Evolutionary conservation across 2,329 filamentous ascomycete species (phyloP).

Genomic region (Apiospora marii): DNA sequence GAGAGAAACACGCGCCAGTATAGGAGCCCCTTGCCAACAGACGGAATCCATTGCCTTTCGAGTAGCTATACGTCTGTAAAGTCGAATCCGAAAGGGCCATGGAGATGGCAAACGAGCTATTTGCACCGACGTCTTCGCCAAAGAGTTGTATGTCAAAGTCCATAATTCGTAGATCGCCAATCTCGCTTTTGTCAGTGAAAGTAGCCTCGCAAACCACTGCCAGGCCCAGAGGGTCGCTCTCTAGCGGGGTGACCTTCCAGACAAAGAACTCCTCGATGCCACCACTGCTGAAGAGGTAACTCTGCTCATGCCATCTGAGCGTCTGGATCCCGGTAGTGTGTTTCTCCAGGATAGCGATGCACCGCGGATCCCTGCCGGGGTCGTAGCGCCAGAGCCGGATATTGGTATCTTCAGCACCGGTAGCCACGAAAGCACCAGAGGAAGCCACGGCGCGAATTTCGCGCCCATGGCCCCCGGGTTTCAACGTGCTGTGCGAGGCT

Average conservation of each 20-base stretch:
- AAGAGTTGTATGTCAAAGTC: conserved; percentile 69
- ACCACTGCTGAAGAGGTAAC: conserved; percentile 83
- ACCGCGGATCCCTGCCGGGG: conserved; percentile 45
- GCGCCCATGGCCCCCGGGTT: conserved; percentile 80
- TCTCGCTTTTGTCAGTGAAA: conserved; percentile 57
- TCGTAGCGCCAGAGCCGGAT: conserved; percentile 75
- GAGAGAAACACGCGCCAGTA: conserved; percentile 79
- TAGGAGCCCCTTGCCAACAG: conserved; percentile 65
- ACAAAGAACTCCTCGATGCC: conserved; percentile 90
- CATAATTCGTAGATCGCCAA: conserved; percentile 79
- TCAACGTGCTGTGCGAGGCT: conserved; percentile 58
- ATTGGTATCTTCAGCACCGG: conserved; percentile 74
- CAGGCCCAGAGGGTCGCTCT: conserved; percentile 57
- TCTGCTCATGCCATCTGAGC: conserved; percentile 75
- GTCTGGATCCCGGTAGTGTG: conserved; percentile 87
- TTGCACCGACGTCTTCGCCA: conserved; percentile 1
- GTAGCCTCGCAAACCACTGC: conserved; percentile 65
- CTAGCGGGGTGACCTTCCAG: conserved; percentile 72
- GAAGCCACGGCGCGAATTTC: conserved; percentile 72
- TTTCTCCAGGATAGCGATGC: conserved; percentile 72
- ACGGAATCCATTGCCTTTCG: conserved; percentile 49
- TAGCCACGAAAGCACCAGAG: conserved; percentile 60
- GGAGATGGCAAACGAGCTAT: conserved; percentile 63
- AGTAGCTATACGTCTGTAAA: conserved; percentile 67
- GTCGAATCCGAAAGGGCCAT: conserved; percentile 87